Conservation (phyloP, 2,329 filamentous ascomycete species). For the Neonectria coccinea region DNA sequence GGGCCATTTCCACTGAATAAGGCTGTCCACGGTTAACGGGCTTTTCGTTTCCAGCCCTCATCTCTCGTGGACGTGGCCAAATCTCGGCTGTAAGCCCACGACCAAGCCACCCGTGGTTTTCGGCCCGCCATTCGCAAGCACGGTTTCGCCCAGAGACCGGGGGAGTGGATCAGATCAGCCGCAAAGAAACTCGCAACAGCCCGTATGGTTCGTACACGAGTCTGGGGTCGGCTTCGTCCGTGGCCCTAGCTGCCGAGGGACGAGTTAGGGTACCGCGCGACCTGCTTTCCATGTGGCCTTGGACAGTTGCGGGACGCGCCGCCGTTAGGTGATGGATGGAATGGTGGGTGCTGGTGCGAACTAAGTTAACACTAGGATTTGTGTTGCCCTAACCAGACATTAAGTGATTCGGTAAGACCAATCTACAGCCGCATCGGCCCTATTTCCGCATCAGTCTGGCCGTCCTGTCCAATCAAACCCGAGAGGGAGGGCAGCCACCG, state of each 20-base stretch:
- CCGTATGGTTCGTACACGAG: background rate
- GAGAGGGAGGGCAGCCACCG: background rate
- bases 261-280: slow-evolving; percentile 7
- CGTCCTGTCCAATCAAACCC: slow-evolving; percentile 1
- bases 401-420: slow-evolving; percentile 2
- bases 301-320: slow-evolving; percentile 10
- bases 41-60: background rate
- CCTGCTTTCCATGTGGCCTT: slow-evolving; percentile 20
- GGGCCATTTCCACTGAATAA: background rate
- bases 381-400: background rate
- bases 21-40: background rate
- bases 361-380: background rate
- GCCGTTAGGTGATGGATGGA: background rate
- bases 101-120: slow-evolving; percentile 15
- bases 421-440: slow-evolving; percentile 17
- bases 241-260: slow-evolving; percentile 27
- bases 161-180: too few species aligned
- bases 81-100: slow-evolving; percentile 16
- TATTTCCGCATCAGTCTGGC: slow-evolving; percentile 22
- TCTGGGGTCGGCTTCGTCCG: slow-evolving; percentile 4
- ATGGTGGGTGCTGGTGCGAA: background rate
- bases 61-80: slow-evolving; percentile 1
- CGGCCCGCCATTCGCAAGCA: slow-evolving; percentile 41
- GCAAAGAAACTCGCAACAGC: background rate
- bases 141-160: slow-evolving; percentile 2